These are phyloP conservation scores for Nissolia schottii DNA, from an alignment of 306 rosid genomes.

Conservation along the genomic window DNA sequence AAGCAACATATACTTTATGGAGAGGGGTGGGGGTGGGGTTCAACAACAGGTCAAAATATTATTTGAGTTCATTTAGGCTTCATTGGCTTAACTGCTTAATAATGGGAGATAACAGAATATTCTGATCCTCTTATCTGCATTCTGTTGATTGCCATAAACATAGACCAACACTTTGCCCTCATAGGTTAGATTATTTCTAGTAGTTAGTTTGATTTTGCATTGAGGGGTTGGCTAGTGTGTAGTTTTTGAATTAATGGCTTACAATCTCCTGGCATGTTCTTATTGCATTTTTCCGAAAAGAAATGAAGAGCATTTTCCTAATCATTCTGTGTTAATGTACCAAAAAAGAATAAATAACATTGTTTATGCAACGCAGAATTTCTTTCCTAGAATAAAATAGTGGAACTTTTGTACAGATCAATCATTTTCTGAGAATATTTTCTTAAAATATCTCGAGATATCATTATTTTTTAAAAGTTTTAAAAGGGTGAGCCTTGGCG, in stretches of 20 bases:
- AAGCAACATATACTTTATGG: background rate
- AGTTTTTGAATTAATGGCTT: background rate
- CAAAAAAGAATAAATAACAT: background rate
- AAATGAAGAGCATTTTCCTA: background rate
- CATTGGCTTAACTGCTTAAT: slow-evolving; percentile 9
- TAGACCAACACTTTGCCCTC: background rate
- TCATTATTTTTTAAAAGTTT: no score
- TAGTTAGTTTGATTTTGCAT: background rate
- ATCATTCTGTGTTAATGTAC: background rate
- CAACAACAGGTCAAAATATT: background rate
- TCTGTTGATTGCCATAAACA: background rate
- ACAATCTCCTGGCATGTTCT: background rate
- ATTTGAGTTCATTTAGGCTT: background rate
- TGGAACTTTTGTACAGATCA: background rate
- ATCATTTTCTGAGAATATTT: background rate
- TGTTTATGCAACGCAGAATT: background rate
- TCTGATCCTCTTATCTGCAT: background rate
- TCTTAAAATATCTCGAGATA: background rate
- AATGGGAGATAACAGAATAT: background rate
- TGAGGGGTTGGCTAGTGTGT: background rate
- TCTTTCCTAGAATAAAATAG: background rate
- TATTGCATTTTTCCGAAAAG: background rate
- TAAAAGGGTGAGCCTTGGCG: no score
- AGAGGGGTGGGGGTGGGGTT: background rate
- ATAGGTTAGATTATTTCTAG: background rate